Evolutionary conservation across 2,329 filamentous ascomycete genomes (phyloP).

Genomic region (Exutisphaerella laricina): DNA sequence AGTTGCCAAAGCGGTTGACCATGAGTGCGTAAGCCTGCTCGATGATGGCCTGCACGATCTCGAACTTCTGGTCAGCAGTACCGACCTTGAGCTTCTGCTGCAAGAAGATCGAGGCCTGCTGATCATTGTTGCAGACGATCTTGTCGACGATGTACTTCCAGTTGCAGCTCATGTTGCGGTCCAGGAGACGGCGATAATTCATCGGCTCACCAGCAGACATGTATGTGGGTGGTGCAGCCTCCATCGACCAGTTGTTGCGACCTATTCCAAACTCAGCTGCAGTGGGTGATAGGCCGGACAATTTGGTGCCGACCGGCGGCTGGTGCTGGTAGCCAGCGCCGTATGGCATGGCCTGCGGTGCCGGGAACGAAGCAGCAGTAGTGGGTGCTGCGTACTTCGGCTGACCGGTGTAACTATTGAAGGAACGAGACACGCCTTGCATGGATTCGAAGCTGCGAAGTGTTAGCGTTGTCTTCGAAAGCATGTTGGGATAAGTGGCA

Average conservation of each 20-base stretch:
- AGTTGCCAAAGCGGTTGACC: slow-evolving; percentile 98
- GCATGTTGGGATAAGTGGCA: no score
- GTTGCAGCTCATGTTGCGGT: slow-evolving; percentile 94
- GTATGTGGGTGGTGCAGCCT: slow-evolving; percentile 48
- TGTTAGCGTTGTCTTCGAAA: slow-evolving; percentile 14
- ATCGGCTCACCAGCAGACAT: slow-evolving; percentile 82
- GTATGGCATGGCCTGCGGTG: slow-evolving; percentile 17
- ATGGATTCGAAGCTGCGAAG: slow-evolving; percentile 14
- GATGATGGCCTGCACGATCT: slow-evolving; percentile 95
- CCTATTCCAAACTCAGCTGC: slow-evolving; percentile 43
- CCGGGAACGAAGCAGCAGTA: slow-evolving; percentile 24
- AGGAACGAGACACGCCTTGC: slow-evolving; percentile 10
- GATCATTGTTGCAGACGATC: slow-evolving; percentile 98
- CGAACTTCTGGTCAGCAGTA: slow-evolving; percentile 90
- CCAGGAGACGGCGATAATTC: slow-evolving; percentile 91
- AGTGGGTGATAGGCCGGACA: slow-evolving; percentile 45
- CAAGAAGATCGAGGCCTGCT: slow-evolving; percentile 97
- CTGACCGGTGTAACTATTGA: slow-evolving; percentile 11
- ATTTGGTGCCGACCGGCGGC: slow-evolving; percentile 35
- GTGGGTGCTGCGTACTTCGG: slow-evolving; percentile 26
- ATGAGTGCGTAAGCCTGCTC: slow-evolving; percentile 91
- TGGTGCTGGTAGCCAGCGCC: slow-evolving; percentile 15
- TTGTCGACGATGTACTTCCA: slow-evolving; percentile 99
- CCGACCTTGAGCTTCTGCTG: slow-evolving; percentile 99
- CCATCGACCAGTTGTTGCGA: slow-evolving; percentile 33